A percentile compares a stretch with the other conserved stretches of the same genome.
Evolutionary conservation across 371 early-diverging fungal genomes (phyloP).

Genomic region (Zopfochytrium polystomum): DNA sequence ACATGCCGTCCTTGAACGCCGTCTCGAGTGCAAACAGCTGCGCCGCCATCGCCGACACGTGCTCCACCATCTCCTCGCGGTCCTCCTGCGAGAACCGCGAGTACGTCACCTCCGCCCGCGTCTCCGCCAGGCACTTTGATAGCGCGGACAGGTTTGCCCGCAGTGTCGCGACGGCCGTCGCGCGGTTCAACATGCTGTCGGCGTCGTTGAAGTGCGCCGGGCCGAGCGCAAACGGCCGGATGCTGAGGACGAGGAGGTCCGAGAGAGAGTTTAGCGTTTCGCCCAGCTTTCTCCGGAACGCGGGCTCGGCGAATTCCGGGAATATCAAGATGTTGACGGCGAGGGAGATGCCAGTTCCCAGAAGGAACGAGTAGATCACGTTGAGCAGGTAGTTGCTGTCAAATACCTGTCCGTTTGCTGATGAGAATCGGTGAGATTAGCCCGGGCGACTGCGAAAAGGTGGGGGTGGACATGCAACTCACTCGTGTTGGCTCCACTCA

Average conservation of each 20-base stretch:
- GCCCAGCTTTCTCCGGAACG: no score
- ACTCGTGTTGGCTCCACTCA: slow-evolving; percentile 20
- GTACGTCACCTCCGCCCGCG: slow-evolving; percentile 18
- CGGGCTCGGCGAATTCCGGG: no score
- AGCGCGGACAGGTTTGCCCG: neutral
- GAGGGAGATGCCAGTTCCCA: slow-evolving; percentile 18
- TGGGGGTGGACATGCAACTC: no score
- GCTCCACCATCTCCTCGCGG: slow-evolving; percentile 5
- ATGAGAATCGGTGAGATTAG: no score
- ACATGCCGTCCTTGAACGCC: slow-evolving; percentile 8
- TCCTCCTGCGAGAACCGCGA: slow-evolving; percentile 8
- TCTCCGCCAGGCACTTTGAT: slow-evolving; percentile 8
- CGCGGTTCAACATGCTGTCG: neutral
- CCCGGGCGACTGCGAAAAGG: no score
- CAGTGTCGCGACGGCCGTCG: no score
- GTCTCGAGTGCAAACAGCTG: slow-evolving; percentile 24
- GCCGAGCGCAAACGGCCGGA: no score
- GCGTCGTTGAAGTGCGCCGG: no score
- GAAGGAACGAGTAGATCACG: slow-evolving; percentile 19
- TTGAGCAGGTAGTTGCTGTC: slow-evolving; percentile 21
- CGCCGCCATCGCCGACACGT: neutral
- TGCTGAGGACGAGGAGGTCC: no score
- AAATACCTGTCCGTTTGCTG: slow-evolving; percentile 17
- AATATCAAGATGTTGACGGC: slow-evolving; percentile 1
- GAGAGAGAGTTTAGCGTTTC: slow-evolving; percentile 17